These are phyloP conservation scores for Fusarium equiseti DNA, from an alignment of 2,329 filamentous ascomycete species.

Conservation along the genomic window DNA sequence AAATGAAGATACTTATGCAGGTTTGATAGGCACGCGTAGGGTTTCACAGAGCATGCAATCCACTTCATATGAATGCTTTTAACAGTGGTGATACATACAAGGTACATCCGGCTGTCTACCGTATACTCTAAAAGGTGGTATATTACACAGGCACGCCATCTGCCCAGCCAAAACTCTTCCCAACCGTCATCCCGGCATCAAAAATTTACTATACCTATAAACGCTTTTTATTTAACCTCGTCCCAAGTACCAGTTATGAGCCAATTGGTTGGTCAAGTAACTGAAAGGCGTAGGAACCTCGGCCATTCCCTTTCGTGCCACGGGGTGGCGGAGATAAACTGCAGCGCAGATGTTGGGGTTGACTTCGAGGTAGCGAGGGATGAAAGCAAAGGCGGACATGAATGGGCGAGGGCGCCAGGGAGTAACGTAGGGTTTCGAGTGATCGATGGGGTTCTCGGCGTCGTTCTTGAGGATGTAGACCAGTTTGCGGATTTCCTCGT, in stretches of 20 bases:
- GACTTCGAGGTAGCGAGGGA: conserved; percentile 95
- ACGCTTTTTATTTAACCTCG: conserved; percentile 68
- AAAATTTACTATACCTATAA: conserved; percentile 7
- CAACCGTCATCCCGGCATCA: conserved; percentile 26
- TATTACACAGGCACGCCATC: conserved; percentile 48
- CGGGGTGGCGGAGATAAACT: conserved; percentile 93
- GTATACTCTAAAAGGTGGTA: conserved; percentile 50
- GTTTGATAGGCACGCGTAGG: background rate
- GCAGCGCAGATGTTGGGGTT: conserved; percentile 97
- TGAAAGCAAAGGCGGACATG: conserved; percentile 94
- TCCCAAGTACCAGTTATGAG: conserved; percentile 94
- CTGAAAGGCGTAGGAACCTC: conserved; percentile 89
- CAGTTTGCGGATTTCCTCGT: conserved; percentile 66
- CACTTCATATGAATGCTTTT: conserved; percentile 32
- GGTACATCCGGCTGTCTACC: conserved; percentile 48
- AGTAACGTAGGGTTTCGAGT: conserved; percentile 84
- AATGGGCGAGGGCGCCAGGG: conserved; percentile 89
- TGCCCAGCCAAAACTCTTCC: conserved; percentile 38
- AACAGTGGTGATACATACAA: conserved; percentile 49
- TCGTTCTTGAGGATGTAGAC: conserved; percentile 70
- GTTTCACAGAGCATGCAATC: conserved; percentile 6
- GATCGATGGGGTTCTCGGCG: conserved; percentile 81
- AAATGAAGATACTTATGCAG: background rate
- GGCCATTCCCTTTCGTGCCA: conserved; percentile 82
- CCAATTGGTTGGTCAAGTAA: conserved; percentile 77